Percentiles rank a stretch among this genome's conserved stretches.
phyloP scores from a whole-genome alignment of 805 yeast genomes.

The Ascoidea rubescens region DNA sequence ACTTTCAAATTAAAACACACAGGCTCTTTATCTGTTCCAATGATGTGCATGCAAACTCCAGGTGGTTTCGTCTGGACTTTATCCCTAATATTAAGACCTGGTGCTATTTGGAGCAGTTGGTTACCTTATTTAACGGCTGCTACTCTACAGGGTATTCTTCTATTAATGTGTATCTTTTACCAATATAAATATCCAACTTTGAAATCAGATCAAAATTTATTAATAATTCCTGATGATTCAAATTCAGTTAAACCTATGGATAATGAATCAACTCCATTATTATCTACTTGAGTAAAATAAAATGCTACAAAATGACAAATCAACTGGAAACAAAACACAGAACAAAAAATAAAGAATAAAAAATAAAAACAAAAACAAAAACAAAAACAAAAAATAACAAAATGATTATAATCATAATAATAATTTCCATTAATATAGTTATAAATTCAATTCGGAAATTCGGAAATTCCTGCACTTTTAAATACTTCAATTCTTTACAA shows the following conservation, averaged over 20 bases:
- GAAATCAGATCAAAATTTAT: too few relatives aligned
- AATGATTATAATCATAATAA: too few relatives aligned
- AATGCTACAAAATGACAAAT: too few relatives aligned
- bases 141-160: conserved; percentile 42
- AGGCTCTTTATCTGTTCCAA: conserved; percentile 64
- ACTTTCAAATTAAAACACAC: conserved; percentile 60
- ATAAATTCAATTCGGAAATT: not conserved
- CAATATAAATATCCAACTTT: not conserved
- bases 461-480: not conserved
- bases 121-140: conserved; percentile 68
- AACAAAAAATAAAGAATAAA: too few relatives aligned
- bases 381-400: too few relatives aligned
- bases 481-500: not conserved
- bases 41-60: conserved; percentile 83
- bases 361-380: too few relatives aligned
- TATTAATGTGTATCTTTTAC: conserved; percentile 48
- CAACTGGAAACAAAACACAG: too few relatives aligned
- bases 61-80: conserved; percentile 76
- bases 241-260: too few relatives aligned
- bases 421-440: too few relatives aligned
- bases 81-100: conserved; percentile 57
- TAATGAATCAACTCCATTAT: too few relatives aligned
- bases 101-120: conserved; percentile 82
- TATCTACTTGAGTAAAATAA: too few relatives aligned
- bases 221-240: too few relatives aligned